Evolutionary conservation across 768 basidiomycete species (phyloP).

Genomic region (Leccinum uliginosum): DNA sequence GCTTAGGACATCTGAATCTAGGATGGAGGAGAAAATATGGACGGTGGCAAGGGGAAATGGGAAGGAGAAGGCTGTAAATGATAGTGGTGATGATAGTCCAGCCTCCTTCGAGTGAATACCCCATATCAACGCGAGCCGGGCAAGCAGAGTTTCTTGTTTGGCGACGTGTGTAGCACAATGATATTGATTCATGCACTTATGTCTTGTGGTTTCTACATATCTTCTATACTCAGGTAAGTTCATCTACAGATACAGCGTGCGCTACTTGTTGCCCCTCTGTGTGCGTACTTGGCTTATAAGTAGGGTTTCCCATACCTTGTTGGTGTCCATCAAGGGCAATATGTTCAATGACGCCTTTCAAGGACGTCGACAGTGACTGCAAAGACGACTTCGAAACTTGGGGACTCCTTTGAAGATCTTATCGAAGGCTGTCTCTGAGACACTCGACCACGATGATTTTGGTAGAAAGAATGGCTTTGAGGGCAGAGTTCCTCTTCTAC

Average conservation of each 20-base stretch:
- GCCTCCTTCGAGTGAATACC: background rate
- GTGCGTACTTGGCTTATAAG: background rate
- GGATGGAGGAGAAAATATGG: background rate
- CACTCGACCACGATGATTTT: background rate
- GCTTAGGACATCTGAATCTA: background rate
- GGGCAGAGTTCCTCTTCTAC: background rate
- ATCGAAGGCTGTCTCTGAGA: too few species aligned
- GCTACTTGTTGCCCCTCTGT: background rate
- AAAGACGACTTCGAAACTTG: too few species aligned
- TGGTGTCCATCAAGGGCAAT: background rate
- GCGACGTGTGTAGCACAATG: background rate
- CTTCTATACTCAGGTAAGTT: too few species aligned
- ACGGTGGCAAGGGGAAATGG: background rate
- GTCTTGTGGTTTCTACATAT: too few species aligned
- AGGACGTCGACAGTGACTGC: too few species aligned
- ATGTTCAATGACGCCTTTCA: too few species aligned
- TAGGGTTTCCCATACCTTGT: background rate
- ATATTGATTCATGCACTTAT: background rate
- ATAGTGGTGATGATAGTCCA: background rate
- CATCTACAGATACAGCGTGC: too few species aligned
- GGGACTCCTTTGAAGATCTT: too few species aligned
- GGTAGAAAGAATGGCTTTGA: background rate
- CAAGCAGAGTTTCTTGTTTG: background rate
- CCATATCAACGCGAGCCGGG: background rate
- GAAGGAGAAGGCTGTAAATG: background rate